These are phyloP conservation scores for Spirogloea muscicola DNA, from an alignment of 139 green algal genomes.

Conservation along the genomic window DNA sequence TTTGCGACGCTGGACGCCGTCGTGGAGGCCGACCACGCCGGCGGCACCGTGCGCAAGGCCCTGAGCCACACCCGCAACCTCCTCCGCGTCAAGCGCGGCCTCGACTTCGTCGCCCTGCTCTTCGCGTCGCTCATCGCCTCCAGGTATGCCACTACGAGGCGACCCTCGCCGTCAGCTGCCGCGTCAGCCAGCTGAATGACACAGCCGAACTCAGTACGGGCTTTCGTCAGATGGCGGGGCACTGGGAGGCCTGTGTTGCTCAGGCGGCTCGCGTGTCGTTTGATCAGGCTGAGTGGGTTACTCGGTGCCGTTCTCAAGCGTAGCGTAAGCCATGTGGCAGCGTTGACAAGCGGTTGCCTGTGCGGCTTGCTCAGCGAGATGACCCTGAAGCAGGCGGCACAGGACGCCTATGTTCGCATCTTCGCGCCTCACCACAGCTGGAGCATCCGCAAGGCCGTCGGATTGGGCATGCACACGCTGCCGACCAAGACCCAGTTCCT, in stretches of 20 bases:
- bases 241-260: too few relatives aligned
- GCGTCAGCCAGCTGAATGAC: not conserved
- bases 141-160: conserved; percentile 2
- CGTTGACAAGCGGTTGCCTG: not conserved
- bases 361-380: not conserved
- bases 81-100: conserved; percentile 25
- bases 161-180: not conserved
- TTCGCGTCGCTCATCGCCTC: conserved; percentile 29
- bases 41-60: conserved; percentile 11
- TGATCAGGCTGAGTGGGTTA: too few relatives aligned
- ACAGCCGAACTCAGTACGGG: not conserved
- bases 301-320: too few relatives aligned
- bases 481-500: conserved; percentile 26
- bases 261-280: too few relatives aligned
- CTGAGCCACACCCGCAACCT: conserved; percentile 44
- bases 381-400: conserved; percentile 19
- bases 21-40: conserved; percentile 22
- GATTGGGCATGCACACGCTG: conserved; percentile 20
- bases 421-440: conserved; percentile 35
- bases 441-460: conserved; percentile 28
- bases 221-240: not conserved
- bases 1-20: conserved; percentile 15
- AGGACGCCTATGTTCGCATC: conserved; percentile 16
- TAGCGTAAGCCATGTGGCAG: not conserved
- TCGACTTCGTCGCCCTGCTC: conserved; percentile 25